A percentile compares a stretch with the other conserved stretches of the same genome.
Conservation (phyloP, 495 filamentous ascomycete genomes). For the Neurospora sp. region DNA sequence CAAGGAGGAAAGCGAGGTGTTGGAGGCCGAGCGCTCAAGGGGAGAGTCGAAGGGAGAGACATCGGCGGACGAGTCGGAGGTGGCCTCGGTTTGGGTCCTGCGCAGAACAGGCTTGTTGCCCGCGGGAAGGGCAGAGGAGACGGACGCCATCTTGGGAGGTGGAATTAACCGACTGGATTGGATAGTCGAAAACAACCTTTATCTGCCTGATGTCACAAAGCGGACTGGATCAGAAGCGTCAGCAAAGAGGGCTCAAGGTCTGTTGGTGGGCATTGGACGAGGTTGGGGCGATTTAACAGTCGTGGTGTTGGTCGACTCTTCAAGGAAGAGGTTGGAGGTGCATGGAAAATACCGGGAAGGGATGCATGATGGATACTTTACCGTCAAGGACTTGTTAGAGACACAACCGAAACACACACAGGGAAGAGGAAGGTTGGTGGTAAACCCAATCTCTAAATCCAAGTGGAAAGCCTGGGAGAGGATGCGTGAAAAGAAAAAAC, state of each 20-base stretch:
- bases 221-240: neutral
- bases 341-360: neutral
- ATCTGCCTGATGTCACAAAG: neutral
- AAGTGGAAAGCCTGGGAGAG: neutral
- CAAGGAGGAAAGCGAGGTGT: slow-evolving; percentile 85
- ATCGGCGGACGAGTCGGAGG: slow-evolving; percentile 44
- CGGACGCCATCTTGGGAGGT: slow-evolving; percentile 27
- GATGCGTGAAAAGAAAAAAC: neutral
- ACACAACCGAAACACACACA: neutral
- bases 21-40: slow-evolving; percentile 60
- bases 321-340: neutral
- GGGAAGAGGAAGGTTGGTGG: neutral
- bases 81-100: slow-evolving; percentile 26
- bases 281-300: neutral
- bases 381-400: neutral
- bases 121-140: slow-evolving; percentile 24
- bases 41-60: slow-evolving; percentile 62
- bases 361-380: neutral
- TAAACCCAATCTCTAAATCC: neutral
- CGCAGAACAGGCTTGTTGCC: slow-evolving; percentile 30
- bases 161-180: neutral
- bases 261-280: neutral
- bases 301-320: neutral
- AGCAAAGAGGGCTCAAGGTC: neutral
- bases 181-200: neutral